Evolutionary conservation across 495 filamentous ascomycete genomes (phyloP).

Genomic region (Penicillium antarcticum): DNA sequence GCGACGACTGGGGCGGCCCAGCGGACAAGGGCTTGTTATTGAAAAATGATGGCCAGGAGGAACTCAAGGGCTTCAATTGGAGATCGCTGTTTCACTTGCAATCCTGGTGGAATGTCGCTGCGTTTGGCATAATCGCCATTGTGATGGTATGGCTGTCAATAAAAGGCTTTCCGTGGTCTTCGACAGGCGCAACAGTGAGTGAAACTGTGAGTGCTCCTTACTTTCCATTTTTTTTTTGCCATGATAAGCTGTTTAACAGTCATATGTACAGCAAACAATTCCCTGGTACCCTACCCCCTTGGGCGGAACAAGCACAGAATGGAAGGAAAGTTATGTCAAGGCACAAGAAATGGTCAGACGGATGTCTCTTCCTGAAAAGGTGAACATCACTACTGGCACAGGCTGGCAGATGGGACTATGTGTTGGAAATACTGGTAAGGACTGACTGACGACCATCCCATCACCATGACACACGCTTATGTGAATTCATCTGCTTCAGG

Average conservation of each 20-base stretch:
- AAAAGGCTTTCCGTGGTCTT: constrained; percentile 12
- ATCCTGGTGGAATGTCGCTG: constrained; percentile 19
- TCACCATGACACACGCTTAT: not conserved
- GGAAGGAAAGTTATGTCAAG: constrained; percentile 79
- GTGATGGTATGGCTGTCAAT: constrained; percentile 18
- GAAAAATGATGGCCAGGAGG: not conserved
- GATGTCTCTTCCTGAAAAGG: constrained; percentile 89
- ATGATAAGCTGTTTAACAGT: constrained; percentile 1
- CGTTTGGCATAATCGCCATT: constrained; percentile 10
- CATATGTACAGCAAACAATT: constrained; percentile 42
- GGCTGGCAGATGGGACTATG: constrained; percentile 90
- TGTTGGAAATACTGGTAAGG: constrained; percentile 75
- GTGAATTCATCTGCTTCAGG: constrained; percentile 27
- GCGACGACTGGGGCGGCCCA: constrained; percentile 21
- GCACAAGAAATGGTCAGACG: constrained; percentile 71
- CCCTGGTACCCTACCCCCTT: constrained; percentile 83
- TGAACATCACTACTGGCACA: constrained; percentile 90
- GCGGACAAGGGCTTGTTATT: constrained; percentile 5
- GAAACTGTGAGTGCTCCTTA: constrained; percentile 19
- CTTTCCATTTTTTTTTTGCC: not conserved
- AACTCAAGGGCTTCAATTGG: not conserved
- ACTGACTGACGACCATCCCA: not conserved
- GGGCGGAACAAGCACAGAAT: constrained; percentile 70
- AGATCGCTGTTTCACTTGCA: constrained; percentile 7
- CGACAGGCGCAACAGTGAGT: not conserved